Percentiles rank a stretch among this genome's conserved stretches.
Conservation (phyloP, 192 early-diverging fungal species). For the Coemansia sp. region DNA sequence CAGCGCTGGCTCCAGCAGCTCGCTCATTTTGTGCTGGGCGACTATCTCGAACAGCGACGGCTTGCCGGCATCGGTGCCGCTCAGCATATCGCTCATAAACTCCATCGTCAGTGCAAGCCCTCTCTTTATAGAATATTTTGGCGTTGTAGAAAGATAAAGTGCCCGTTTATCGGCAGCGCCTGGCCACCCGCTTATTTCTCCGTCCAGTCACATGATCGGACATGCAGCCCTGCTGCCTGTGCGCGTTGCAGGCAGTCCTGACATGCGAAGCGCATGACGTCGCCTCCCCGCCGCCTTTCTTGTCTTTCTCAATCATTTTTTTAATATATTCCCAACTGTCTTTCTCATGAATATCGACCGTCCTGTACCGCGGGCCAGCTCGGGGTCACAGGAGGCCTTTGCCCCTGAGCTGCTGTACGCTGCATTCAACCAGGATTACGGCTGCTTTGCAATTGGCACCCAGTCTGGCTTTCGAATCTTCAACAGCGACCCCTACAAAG, state of each 20-base stretch:
- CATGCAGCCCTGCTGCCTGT: background rate
- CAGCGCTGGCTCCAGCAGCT: constrained; percentile 81
- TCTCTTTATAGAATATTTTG: background rate
- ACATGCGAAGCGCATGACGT: constrained; percentile 8
- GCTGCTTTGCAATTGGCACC: constrained; percentile 78
- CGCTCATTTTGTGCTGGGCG: constrained; percentile 78
- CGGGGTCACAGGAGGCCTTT: constrained; percentile 38
- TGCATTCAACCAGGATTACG: constrained; percentile 81
- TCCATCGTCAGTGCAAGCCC: constrained; percentile 57
- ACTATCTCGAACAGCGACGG: constrained; percentile 91
- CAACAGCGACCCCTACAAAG: constrained; percentile 78
- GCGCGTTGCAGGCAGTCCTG: constrained; percentile 8
- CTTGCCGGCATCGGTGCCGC: constrained; percentile 68
- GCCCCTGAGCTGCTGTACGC: constrained; percentile 66
- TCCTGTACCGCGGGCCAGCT: constrained; percentile 31
- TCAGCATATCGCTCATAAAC: constrained; percentile 78
- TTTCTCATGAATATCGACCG: constrained; percentile 47
- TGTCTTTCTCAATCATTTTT: background rate
- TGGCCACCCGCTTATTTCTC: background rate
- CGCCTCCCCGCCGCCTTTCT: background rate
- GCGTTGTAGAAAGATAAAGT: background rate
- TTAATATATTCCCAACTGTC: constrained; percentile 1
- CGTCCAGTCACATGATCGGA: constrained; percentile 8
- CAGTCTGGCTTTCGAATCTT: constrained; percentile 81
- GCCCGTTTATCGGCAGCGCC: background rate